A percentile compares a stretch with the other conserved stretches of the same genome.
Conservation (phyloP, 352 stramenopile species). For the Poterioochromonas sp. region DNA sequence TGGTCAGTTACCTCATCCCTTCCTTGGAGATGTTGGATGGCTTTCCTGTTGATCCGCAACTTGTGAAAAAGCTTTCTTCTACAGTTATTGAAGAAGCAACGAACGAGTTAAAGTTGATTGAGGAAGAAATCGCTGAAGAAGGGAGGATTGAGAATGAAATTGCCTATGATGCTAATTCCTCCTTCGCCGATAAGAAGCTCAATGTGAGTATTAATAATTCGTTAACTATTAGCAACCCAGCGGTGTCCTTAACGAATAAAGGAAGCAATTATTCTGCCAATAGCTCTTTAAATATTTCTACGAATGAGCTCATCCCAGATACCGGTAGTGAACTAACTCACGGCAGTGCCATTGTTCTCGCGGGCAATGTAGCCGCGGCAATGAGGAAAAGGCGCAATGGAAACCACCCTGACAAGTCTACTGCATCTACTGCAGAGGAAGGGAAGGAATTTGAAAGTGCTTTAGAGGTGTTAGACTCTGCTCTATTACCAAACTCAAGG, state of each 20-base stretch:
- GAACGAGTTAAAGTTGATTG: slow-evolving; percentile 54
- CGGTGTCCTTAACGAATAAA: slow-evolving; percentile 36
- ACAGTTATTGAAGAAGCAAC: background rate
- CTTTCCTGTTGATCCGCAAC: background rate
- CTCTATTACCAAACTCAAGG: background rate
- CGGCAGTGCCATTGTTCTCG: slow-evolving; percentile 70
- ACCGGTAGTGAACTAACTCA: slow-evolving; percentile 66
- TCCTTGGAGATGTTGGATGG: background rate
- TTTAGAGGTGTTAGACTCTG: slow-evolving; percentile 12
- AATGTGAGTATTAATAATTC: too few species aligned
- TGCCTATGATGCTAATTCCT: slow-evolving; percentile 42
- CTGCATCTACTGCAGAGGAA: background rate
- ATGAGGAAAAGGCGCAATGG: slow-evolving; percentile 51
- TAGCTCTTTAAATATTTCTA: background rate
- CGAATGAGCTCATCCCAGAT: slow-evolving; percentile 9
- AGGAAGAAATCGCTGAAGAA: slow-evolving; percentile 61
- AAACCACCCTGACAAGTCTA: background rate
- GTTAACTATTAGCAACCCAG: too few species aligned
- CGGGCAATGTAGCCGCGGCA: slow-evolving; percentile 69
- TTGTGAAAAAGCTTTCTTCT: background rate
- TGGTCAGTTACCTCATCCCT: slow-evolving; percentile 12
- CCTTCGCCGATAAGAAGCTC: too few species aligned
- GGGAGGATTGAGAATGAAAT: slow-evolving; percentile 53
- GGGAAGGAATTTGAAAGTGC: slow-evolving; percentile 20
- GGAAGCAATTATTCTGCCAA: background rate